These are phyloP conservation scores for Ceratocystis harringtonii DNA, from an alignment of 2,329 filamentous ascomycete species.

Conservation along the genomic window DNA sequence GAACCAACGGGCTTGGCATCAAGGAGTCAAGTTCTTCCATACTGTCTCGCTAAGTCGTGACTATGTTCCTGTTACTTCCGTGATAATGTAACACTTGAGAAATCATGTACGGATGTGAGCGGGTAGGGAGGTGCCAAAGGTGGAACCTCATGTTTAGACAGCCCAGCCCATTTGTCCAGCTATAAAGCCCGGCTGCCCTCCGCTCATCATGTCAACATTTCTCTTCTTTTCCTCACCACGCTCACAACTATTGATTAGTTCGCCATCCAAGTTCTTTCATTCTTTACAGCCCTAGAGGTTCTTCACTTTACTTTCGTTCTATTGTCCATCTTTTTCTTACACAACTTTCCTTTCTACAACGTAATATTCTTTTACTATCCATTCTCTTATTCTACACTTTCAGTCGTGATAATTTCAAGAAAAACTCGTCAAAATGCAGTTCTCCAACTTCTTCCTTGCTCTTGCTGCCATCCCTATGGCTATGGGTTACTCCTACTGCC, in stretches of 20 bases:
- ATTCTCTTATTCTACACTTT: background rate
- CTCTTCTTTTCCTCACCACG: background rate
- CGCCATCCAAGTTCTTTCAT: constrained; percentile 1
- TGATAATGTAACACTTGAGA: background rate
- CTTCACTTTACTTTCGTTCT: constrained; percentile 3
- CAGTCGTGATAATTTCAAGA: background rate
- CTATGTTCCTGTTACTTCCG: background rate
- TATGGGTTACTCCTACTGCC: constrained; percentile 7
- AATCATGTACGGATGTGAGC: background rate
- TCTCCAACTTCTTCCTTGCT: constrained; percentile 6
- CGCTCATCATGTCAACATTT: background rate
- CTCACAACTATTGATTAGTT: background rate
- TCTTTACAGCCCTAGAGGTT: constrained; percentile 8
- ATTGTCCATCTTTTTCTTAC: background rate
- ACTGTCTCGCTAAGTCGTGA: background rate
- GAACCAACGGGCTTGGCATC: background rate
- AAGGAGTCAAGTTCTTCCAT: background rate
- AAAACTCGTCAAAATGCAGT: background rate
- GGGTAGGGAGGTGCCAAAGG: background rate
- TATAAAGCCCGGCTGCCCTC: background rate
- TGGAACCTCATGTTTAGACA: background rate
- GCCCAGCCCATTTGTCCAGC: background rate
- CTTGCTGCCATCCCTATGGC: background rate
- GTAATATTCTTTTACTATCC: background rate
- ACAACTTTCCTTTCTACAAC: constrained; percentile 5